Evolutionary conservation across 225 moss, liverwort and hornwort genomes (phyloP).

Genomic region (Asterella californica): DNA sequence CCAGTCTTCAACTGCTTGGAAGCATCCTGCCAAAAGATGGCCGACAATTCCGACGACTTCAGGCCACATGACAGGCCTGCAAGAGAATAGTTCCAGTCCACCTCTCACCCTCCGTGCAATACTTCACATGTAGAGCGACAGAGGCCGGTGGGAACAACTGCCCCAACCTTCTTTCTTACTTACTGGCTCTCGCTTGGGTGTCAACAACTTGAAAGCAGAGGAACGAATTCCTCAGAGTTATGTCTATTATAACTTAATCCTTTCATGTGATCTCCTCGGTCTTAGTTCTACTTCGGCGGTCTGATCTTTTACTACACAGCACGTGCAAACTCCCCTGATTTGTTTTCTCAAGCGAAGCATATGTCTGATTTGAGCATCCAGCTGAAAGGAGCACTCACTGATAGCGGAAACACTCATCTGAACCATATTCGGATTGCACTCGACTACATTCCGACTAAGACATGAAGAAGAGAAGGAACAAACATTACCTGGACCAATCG

Average conservation of each 20-base stretch:
- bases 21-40: conserved; percentile 27
- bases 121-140: neutral
- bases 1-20: conserved; percentile 1
- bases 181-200: neutral
- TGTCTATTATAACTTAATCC: neutral
- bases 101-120: neutral
- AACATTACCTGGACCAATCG: conserved; percentile 6
- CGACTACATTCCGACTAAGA: neutral
- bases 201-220: neutral
- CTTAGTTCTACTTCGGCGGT: neutral
- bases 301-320: no score
- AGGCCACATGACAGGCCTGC: conserved; percentile 24
- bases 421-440: neutral
- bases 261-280: neutral
- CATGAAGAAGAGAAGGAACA: neutral
- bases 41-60: conserved; percentile 10
- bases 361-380: neutral
- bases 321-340: neutral
- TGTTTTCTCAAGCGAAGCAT: neutral
- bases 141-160: neutral
- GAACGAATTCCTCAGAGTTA: neutral
- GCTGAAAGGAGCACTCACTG: neutral
- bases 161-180: neutral
- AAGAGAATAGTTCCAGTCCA: conserved; percentile 3
- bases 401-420: neutral